Conservation (phyloP, 2,329 filamentous ascomycete species). For the Diaporthe vexans region DNA sequence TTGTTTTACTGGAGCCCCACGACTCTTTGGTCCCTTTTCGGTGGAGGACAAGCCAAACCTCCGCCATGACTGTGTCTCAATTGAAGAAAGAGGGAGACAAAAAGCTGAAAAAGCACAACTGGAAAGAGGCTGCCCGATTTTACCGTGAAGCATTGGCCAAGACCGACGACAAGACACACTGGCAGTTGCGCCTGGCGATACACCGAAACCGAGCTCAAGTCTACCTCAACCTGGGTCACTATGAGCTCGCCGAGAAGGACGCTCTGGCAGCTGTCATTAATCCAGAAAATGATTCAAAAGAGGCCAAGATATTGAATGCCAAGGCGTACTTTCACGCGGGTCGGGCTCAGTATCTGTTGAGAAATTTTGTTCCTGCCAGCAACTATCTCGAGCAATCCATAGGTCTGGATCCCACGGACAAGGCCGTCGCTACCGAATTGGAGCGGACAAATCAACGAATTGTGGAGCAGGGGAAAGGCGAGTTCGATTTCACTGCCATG, state of each 20-base stretch:
- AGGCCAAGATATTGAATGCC: not conserved
- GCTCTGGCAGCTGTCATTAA: not conserved
- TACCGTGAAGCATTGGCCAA: not conserved
- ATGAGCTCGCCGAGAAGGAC: not conserved
- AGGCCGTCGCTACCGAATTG: constrained; percentile 45
- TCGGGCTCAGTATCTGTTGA: constrained; percentile 52
- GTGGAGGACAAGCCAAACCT: constrained; percentile 40
- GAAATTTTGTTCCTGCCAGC: constrained; percentile 48
- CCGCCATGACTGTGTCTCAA: constrained; percentile 38
- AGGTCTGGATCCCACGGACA: constrained; percentile 42
- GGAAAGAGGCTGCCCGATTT: not conserved
- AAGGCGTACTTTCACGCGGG: constrained; percentile 52
- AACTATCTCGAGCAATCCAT: constrained; percentile 47
- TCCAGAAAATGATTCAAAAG: not conserved
- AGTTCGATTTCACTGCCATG: constrained; percentile 50
- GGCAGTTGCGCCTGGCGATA: no score
- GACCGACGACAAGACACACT: not conserved
- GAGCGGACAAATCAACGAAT: constrained; percentile 44
- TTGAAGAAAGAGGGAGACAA: constrained; percentile 44
- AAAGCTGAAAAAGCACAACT: constrained; percentile 32
- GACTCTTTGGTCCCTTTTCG: constrained; percentile 45
- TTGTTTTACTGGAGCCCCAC: constrained; percentile 45
- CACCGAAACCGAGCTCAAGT: not conserved
- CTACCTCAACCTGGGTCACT: not conserved
- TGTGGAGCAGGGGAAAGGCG: constrained; percentile 47